Percentiles rank a stretch among this genome's conserved stretches.
These are phyloP conservation scores for Solanum bulbocastanum DNA, from an alignment of 257 asterid genomes.

Conservation along the genomic window DNA sequence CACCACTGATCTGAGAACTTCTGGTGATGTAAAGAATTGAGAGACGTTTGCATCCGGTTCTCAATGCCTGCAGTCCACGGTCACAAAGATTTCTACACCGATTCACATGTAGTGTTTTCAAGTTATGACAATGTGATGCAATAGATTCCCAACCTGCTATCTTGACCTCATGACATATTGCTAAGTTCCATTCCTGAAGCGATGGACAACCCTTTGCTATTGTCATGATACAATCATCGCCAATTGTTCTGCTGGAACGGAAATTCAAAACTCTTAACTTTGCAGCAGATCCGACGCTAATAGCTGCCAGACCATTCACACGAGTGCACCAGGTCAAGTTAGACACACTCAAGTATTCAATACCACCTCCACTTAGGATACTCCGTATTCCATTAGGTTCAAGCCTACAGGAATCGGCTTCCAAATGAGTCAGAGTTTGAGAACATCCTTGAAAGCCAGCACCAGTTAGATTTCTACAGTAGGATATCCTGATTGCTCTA, in stretches of 20 bases:
- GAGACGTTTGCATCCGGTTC: slow-evolving; percentile 48
- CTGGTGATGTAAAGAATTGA: slow-evolving; percentile 28
- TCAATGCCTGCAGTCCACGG: slow-evolving; percentile 42
- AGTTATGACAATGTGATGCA: slow-evolving; percentile 28
- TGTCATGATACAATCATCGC: slow-evolving; percentile 34
- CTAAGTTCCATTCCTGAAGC: slow-evolving; percentile 64
- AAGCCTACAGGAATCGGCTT: slow-evolving; percentile 59
- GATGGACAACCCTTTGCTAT: slow-evolving; percentile 51
- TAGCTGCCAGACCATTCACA: slow-evolving; percentile 27
- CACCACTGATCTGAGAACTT: slow-evolving; percentile 20
- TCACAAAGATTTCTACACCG: slow-evolving; percentile 50
- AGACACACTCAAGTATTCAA: slow-evolving; percentile 48
- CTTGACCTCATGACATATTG: slow-evolving; percentile 45
- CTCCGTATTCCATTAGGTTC: slow-evolving; percentile 47
- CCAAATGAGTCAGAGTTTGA: slow-evolving; percentile 30
- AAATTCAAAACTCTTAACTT: slow-evolving; percentile 48
- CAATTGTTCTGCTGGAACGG: slow-evolving; percentile 44
- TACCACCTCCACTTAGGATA: slow-evolving; percentile 63
- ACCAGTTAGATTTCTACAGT: slow-evolving; percentile 50
- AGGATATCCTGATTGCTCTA: slow-evolving; percentile 50
- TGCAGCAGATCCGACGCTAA: slow-evolving; percentile 23
- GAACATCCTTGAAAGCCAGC: slow-evolving; percentile 59
- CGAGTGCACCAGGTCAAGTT: slow-evolving; percentile 34
- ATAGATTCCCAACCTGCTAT: slow-evolving; percentile 50
- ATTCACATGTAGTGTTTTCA: slow-evolving; percentile 60